Base-by-base conservation (phyloP, 345 rosid genomes). In the Bretschneidera sinensis region DNA sequence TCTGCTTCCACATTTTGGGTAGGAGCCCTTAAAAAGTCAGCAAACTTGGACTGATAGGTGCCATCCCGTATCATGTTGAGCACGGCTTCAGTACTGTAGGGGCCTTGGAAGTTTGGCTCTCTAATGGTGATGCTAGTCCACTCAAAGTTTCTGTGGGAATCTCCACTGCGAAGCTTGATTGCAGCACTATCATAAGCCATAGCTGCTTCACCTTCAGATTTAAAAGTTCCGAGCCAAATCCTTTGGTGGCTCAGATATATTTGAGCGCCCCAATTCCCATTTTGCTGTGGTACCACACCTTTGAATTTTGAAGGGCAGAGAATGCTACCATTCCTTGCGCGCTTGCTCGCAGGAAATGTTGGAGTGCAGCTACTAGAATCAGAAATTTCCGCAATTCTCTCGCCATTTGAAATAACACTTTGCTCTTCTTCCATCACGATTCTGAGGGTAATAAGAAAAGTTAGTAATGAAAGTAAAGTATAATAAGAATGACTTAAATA, bases 191-290 rank as follows among this genome's bases (percentile, higher is more conserved):
- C 88, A 22, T 84, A 87, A 6, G 90, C 88, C 85, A 77, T 76
- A 2, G 90, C 90, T 0, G 88, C 95, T 23, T 82, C 90, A 52
- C 52, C 51, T 24, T 82, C 88, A 0, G 85, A 60, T 28, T 67
- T 82, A 65, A 84, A 87, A n/a, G 90, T 84, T n/a, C 95, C 95
- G 0, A 87, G 85, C 90, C 95, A 87, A 22, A 79, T 72, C 24
- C 90, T 64, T 21, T 70, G 68, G 66, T 75, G 82, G 33, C 80
- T 75, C 47, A 79, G 76, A 14, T 84, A 84, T 21, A 84, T 77
- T 60, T 84, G 95, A 0, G 86, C 84, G 9, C 95, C 95, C 90
- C 95, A 87, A 43, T 77, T 64, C 3, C 90, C 95, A 18, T 80
- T 80, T 19, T 68, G 84, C 48, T 77, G 88, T 0, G 78, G 80